Base-by-base conservation (phyloP, 192 early-diverging fungal species). In the Haplosporangium gracile region DNA sequence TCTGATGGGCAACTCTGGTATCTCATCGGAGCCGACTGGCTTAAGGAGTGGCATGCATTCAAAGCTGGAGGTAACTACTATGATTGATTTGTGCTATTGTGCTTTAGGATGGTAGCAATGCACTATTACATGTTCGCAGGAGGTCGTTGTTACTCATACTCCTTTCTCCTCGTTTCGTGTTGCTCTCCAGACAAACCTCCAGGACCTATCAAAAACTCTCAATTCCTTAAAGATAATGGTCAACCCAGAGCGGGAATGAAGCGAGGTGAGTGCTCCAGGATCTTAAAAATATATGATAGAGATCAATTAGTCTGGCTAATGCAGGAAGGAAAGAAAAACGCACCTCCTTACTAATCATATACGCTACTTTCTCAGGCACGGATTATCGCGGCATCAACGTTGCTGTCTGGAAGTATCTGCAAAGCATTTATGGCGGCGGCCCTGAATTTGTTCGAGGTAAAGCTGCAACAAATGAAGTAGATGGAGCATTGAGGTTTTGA, bases 321-420 rank as follows among this genome's bases (percentile, higher is more conserved):
- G 11, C 36, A 43, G n/a, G 47, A 2, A 63, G 2, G 34, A 70
- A 60, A 10, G 36, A 38, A 39, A 5, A n/a, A 22, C 9, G 22
- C 2, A 18, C 1, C 4, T 24, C 13, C 63, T 32, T 60, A 53
- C 39, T n/a, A 45, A 15, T 24, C 8, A 18, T 51, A 29, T 71
- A 42, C 71, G 53, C 45, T 77, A 65, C 26, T 34, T 20, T 16
- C 7, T 18, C 57, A 88, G 88, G 82, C n/a, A 38, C 34, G 13
- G 82, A 89, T 75, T 89, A 89, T 69, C 79, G 89, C 32, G 89
- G 85, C 22, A 83, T 89, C 26, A 89, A 89, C 32, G 26, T 20
- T 13, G 68, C 34, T 65, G 89, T 89, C 0, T 89, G 89, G 89
- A 72, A 39, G 2, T 89, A 89, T 68, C 69, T 89, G 68, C 72